Percentiles rank a stretch among this genome's conserved stretches.
Evolutionary conservation across 2,329 filamentous ascomycete species (phyloP).

Genomic region (Ustulina deusta): DNA sequence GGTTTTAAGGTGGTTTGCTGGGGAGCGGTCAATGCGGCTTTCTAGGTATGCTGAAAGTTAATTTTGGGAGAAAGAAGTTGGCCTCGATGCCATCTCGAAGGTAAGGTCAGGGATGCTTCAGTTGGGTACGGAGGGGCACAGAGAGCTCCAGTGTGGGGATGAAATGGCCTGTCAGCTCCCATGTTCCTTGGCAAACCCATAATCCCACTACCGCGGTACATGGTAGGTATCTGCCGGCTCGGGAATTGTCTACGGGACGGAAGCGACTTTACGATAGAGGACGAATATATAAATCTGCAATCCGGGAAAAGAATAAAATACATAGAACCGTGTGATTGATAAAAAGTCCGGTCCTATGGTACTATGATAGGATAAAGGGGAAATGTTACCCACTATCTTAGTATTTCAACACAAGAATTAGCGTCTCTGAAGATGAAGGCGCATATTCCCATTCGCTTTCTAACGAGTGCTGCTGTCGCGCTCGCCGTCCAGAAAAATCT

Average conservation of each 20-base stretch:
- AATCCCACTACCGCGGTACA: too few relatives aligned
- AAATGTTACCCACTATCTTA: background rate
- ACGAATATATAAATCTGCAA: background rate
- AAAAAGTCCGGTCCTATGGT: background rate
- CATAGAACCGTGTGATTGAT: background rate
- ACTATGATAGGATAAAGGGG: background rate
- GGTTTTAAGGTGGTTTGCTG: background rate
- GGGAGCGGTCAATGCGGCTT: background rate
- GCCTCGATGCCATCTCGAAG: background rate
- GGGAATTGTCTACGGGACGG: background rate
- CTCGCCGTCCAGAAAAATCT: constrained; percentile 51
- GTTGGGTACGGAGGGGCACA: background rate
- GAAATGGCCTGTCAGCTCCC: background rate
- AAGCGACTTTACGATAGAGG: background rate
- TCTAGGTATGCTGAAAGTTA: background rate
- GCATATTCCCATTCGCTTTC: background rate
- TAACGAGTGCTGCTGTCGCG: constrained; percentile 8
- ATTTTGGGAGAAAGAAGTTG: background rate
- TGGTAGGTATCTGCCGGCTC: too few relatives aligned
- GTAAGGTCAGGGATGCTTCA: too few relatives aligned
- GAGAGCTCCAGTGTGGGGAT: constrained; percentile 1
- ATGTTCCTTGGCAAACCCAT: background rate
- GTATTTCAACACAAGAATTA: background rate
- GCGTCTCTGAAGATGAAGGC: constrained; percentile 11
- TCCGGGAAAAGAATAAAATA: background rate